Percentiles rank a stretch among this genome's conserved stretches.
These are phyloP conservation scores for Pezizomycotina sp. DNA, from an alignment of 2,329 filamentous ascomycete species.

Conservation along the genomic window DNA sequence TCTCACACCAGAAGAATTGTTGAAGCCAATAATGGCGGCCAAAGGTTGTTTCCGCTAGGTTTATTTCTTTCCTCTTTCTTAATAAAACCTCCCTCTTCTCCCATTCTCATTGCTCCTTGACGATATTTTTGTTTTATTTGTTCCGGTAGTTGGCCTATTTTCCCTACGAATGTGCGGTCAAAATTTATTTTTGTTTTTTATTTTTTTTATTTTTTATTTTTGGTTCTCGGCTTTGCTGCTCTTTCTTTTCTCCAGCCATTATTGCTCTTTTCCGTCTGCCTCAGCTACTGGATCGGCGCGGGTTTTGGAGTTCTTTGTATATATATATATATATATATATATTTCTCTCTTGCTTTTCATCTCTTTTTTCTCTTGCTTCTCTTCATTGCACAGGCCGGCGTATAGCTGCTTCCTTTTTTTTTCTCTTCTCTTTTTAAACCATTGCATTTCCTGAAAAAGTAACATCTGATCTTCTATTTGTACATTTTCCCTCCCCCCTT, in stretches of 20 bases:
- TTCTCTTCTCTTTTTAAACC: conserved; percentile 10
- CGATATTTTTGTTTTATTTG: conserved; percentile 7
- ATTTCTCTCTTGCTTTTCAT: conserved; percentile 23
- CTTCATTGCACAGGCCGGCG: conserved; percentile 21
- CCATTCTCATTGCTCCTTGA: conserved; percentile 3
- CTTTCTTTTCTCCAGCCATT: not conserved
- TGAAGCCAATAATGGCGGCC: not conserved
- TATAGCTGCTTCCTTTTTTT: conserved; percentile 8
- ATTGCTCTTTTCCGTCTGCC: conserved; percentile 1
- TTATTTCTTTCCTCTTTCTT: conserved; percentile 2
- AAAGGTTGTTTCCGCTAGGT: conserved; percentile 2
- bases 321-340: conserved; percentile 22
- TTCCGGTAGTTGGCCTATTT: conserved; percentile 5
- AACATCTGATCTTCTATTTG: too few species aligned
- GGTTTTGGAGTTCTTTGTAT: conserved; percentile 9
- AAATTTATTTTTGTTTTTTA: conserved; percentile 2
- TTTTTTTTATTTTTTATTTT: not conserved
- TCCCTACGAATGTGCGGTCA: conserved; percentile 12
- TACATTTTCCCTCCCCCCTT: too few species aligned
- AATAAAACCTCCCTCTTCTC: not conserved
- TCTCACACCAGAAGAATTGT: not conserved
- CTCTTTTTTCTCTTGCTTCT: conserved; percentile 22
- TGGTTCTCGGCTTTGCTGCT: conserved; percentile 1
- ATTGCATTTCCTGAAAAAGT: conserved; percentile 3
- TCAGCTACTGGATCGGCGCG: conserved; percentile 1